phyloP scores from a whole-genome alignment of 148 eudicot genomes.

The Heliosperma pusillum region DNA sequence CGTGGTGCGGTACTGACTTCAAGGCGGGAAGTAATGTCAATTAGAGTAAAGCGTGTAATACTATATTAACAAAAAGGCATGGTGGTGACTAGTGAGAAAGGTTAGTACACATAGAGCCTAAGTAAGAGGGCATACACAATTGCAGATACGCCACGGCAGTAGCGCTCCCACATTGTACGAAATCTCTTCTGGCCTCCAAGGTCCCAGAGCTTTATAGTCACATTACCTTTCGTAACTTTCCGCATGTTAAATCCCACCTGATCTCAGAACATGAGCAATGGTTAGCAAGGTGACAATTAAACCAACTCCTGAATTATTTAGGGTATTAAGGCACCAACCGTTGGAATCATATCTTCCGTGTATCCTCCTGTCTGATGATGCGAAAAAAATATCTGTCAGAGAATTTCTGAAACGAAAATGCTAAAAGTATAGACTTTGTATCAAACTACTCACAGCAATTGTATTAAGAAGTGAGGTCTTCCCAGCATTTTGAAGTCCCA shows the following conservation, averaged over 20 bases:
- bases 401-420: not conserved
- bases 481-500: constrained; percentile 95
- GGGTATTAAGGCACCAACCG: constrained; percentile 47
- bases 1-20: not conserved
- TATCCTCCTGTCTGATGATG: constrained; percentile 73
- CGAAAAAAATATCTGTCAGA: constrained; percentile 19
- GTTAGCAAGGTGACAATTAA: constrained; percentile 7
- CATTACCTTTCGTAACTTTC: constrained; percentile 88
- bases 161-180: constrained; percentile 93
- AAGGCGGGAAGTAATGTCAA: not conserved
- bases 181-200: constrained; percentile 91
- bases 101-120: constrained; percentile 4
- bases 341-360: constrained; percentile 94
- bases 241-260: constrained; percentile 95
- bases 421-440: not conserved
- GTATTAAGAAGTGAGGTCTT: constrained; percentile 84
- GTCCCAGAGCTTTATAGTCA: constrained; percentile 91
- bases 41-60: not conserved
- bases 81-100: not conserved
- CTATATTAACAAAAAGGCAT: not conserved
- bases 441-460: constrained; percentile 56
- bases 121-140: constrained; percentile 53
- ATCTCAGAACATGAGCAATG: constrained; percentile 13
- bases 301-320: not conserved
- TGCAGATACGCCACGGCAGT: constrained; percentile 84